Percentiles rank a stretch among this genome's conserved stretches.
phyloP scores from a whole-genome alignment of 495 filamentous ascomycete species.

The Daldinia loculata region DNA sequence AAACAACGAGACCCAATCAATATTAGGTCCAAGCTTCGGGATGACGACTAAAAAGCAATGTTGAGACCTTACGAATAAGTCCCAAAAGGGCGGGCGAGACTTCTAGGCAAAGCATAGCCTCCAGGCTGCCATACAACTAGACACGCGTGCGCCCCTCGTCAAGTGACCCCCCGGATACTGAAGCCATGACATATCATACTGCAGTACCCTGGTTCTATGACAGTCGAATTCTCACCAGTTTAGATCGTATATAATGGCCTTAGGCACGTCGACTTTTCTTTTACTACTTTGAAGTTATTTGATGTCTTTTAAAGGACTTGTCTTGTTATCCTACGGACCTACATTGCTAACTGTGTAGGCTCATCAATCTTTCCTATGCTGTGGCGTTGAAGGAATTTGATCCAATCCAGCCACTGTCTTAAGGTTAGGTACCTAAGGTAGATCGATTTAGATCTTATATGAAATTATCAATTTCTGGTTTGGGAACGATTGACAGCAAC shows the following conservation, averaged over 20 bases:
- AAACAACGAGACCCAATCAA: not conserved
- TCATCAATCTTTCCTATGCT: not conserved
- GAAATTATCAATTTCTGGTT: not conserved
- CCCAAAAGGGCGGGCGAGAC: not conserved
- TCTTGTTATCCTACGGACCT: too few species aligned
- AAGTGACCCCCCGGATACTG: conserved; percentile 15
- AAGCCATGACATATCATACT: conserved; percentile 16
- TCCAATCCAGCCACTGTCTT: not conserved
- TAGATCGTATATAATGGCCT: not conserved
- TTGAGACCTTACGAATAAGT: not conserved
- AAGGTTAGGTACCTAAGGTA: too few species aligned
- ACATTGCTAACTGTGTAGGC: too few species aligned
- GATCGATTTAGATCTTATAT: not conserved
- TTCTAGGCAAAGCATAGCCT: not conserved
- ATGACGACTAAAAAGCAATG: not conserved
- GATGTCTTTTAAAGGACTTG: too few species aligned
- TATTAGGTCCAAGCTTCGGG: not conserved
- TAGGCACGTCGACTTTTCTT: not conserved
- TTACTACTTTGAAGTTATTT: not conserved
- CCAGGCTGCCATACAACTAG: not conserved
- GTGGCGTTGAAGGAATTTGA: not conserved
- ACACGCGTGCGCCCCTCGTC: not conserved
- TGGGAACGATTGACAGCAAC: not conserved
- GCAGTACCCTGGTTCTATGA: not conserved
- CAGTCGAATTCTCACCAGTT: not conserved